Percentiles rank a stretch among this genome's conserved stretches.
Evolutionary conservation across 352 stramenopile genomes (phyloP).

Genomic region (Phytophthora fragariae): DNA sequence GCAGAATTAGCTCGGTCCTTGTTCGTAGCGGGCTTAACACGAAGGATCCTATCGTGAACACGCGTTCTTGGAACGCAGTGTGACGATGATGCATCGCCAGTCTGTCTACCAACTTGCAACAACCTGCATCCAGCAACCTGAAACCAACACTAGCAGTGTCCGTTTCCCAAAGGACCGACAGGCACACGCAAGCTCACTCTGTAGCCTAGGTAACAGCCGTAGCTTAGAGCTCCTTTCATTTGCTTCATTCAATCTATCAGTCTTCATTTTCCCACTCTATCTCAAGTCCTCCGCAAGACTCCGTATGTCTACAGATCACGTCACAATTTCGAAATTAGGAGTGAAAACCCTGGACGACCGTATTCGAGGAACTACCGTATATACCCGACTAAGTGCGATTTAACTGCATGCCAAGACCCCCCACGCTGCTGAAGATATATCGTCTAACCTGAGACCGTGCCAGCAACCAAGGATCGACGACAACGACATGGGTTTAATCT

Average conservation of each 20-base stretch:
- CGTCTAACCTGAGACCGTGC: neutral
- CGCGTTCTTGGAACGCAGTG: neutral
- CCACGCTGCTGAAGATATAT: constrained; percentile 1
- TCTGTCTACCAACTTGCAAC: neutral
- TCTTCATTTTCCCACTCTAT: neutral
- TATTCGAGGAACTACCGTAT: constrained; percentile 14
- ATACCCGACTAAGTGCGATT: neutral
- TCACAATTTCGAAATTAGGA: constrained; percentile 13
- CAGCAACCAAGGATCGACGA: constrained; percentile 2
- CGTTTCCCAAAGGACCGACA: neutral
- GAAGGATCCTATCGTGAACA: too few species aligned
- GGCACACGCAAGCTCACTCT: neutral
- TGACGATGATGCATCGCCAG: neutral
- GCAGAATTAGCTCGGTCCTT: too few species aligned
- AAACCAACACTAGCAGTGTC: neutral
- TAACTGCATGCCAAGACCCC: constrained; percentile 7
- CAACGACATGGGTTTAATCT: neutral
- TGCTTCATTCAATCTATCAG: neutral
- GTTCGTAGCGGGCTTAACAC: too few species aligned
- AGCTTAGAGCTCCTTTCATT: neutral
- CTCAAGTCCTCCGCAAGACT: neutral
- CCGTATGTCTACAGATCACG: neutral
- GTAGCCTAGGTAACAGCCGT: neutral
- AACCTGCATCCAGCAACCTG: neutral
- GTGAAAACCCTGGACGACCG: constrained; percentile 8